phyloP scores from a whole-genome alignment of 2,329 filamentous ascomycete genomes.

The Pseudopyricularia javanii region DNA sequence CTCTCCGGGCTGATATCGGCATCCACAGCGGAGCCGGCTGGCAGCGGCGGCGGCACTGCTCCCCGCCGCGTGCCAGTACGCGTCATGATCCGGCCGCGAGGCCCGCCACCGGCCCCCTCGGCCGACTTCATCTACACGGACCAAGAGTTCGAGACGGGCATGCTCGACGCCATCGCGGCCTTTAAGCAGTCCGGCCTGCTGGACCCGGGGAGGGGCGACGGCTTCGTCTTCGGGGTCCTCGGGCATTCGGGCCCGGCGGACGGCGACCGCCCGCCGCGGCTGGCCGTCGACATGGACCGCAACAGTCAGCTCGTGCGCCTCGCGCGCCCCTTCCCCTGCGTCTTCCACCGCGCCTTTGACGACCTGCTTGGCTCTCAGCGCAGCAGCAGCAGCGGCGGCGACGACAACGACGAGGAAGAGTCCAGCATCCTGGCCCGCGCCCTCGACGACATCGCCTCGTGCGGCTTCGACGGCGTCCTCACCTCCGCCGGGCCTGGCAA shows the following conservation, averaged over 20 bases:
- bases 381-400: constrained; percentile 4
- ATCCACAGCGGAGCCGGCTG: no score
- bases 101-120: constrained; percentile 13
- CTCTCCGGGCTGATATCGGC: constrained; percentile 16
- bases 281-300: constrained; percentile 25
- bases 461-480: constrained; percentile 38
- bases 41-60: neutral
- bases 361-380: constrained; percentile 21
- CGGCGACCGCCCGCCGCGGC: neutral
- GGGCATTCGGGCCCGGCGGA: neutral
- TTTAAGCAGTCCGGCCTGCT: constrained; percentile 27
- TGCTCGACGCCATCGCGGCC: constrained; percentile 24
- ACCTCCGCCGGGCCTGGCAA: constrained; percentile 37
- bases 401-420: neutral
- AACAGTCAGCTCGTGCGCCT: constrained; percentile 26
- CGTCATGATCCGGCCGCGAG: constrained; percentile 43
- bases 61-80: constrained; percentile 27
- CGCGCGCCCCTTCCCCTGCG: constrained; percentile 28
- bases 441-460: constrained; percentile 21
- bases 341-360: constrained; percentile 48
- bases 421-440: constrained; percentile 10
- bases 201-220: constrained; percentile 29
- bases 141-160: constrained; percentile 24
- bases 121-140: constrained; percentile 37
- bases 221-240: constrained; percentile 44